Evolutionary conservation across 139 green algal genomes (phyloP), one percentile per base, ranked within the genome.

Genomic region (Chlorella sp.): DNA sequence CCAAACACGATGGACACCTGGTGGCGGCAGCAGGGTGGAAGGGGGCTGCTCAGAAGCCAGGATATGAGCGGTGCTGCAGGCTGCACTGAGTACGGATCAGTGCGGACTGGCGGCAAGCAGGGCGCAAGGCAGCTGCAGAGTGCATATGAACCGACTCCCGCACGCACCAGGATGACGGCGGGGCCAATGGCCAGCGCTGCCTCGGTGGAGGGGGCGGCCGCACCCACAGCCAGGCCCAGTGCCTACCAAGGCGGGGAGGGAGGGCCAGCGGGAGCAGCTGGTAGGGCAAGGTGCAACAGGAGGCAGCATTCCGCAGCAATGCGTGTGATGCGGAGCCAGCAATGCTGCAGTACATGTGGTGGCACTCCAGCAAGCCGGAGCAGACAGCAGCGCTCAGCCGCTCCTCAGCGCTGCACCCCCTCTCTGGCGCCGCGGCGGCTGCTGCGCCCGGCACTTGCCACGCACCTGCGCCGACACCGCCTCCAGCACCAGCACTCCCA

Each of bases 1-100:
- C 96, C 96, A 84, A 98, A 98, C 41, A 99, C 94, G 76, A 99
- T 98, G 89, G 94, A 98, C 34, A 99, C 74, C 74, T 81, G 74
- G 32, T 4, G 47, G 7, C 0, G 25, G 32, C 28, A n/a, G n/a
- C n/a, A n/a, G 34, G 55, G n/a, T 3, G 71, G 71, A 7, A 13
- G 74, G 32, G 74, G 47, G 0, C 26, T 30, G 74, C 38, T 34
- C 51, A 60, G 51, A 60, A 23, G 51, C 51, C 2, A 60, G 15
- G 12, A 60, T 9, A 15, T 60, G 51, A 60, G 51, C 51, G 11
- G 11, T 3, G 51, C 11, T 51, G 28, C 63, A 36, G 28, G 63
- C 28, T 3, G 28, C 62, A 32, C 63, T n/a, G 3, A 32, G 6
- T 25, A 16, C 23, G 20, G 23, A 36, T 15, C 63, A 17, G 26